Percentiles rank a stretch among this genome's conserved stretches.
Evolutionary conservation across 345 rosid species (phyloP).

Genomic region (Hypericum androsaemum): DNA sequence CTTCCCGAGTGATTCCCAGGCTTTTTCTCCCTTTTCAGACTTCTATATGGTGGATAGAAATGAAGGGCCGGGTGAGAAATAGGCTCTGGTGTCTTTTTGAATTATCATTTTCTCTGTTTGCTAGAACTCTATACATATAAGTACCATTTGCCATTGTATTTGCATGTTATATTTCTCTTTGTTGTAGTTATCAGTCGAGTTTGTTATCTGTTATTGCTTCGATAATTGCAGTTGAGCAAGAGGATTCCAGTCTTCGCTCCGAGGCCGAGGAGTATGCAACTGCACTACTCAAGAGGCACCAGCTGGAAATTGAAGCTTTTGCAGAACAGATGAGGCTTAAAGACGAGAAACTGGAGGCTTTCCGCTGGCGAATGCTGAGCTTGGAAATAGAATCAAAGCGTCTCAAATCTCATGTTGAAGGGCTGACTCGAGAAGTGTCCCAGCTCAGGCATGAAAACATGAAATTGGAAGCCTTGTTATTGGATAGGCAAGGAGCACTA

Average conservation of each 20-base stretch:
- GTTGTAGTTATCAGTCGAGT: not conserved
- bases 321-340: conserved; percentile 65
- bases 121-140: not conserved
- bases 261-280: conserved; percentile 57
- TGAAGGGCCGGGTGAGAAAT: conserved; percentile 37
- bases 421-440: conserved; percentile 43
- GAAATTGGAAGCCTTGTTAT: conserved; percentile 39
- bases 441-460: conserved; percentile 47
- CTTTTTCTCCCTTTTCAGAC: conserved; percentile 28
- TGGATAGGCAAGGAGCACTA: conserved; percentile 46
- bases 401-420: conserved; percentile 53
- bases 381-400: conserved; percentile 71
- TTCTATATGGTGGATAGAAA: conserved; percentile 31
- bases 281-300: conserved; percentile 52
- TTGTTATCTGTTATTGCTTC: conserved; percentile 3
- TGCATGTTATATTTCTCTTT: not conserved
- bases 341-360: conserved; percentile 71
- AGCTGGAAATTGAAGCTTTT: conserved; percentile 55
- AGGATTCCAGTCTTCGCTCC: conserved; percentile 45
- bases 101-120: not conserved
- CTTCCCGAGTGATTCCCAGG: conserved; percentile 25
- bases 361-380: conserved; percentile 61
- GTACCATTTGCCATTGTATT: not conserved
- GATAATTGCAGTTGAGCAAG: conserved; percentile 27
- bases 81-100: not conserved